Evolutionary conservation across 2,329 filamentous ascomycete species (phyloP).

Genomic region (Penicillium sp.): DNA sequence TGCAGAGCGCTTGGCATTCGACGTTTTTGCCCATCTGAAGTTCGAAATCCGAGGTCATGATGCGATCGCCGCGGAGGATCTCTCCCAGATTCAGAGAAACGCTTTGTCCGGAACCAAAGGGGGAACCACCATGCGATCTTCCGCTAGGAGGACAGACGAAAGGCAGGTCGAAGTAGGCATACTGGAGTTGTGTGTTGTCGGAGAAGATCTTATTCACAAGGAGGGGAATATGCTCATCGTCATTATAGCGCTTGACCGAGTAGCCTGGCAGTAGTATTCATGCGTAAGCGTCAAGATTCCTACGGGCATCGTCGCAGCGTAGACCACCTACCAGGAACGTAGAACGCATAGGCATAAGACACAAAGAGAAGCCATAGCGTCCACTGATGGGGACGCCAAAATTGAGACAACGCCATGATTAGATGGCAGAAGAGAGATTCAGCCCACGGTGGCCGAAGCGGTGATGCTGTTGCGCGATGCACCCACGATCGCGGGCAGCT

Average conservation of each 20-base stretch:
- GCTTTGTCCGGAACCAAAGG: constrained; percentile 65
- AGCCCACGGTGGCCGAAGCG: constrained; percentile 6
- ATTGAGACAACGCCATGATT: constrained; percentile 11
- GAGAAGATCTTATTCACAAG: constrained; percentile 88
- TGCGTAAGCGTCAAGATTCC: constrained; percentile 14
- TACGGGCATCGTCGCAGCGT: too few relatives aligned
- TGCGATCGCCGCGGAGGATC: constrained; percentile 76
- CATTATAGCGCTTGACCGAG: constrained; percentile 70
- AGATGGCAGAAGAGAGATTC: constrained; percentile 5
- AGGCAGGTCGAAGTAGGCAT: constrained; percentile 79
- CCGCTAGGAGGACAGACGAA: constrained; percentile 77
- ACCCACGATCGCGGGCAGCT: too few relatives aligned
- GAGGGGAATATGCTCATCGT: constrained; percentile 68
- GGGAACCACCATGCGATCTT: constrained; percentile 54
- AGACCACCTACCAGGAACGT: constrained; percentile 71
- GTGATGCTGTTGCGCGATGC: too few relatives aligned
- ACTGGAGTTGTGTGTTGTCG: constrained; percentile 80
- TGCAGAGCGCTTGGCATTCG: constrained; percentile 65
- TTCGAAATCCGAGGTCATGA: constrained; percentile 75
- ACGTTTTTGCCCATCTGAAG: constrained; percentile 67
- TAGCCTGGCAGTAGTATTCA: too few relatives aligned
- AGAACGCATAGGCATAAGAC: constrained; percentile 59
- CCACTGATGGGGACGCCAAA: constrained; percentile 18
- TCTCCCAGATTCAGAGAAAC: constrained; percentile 78
- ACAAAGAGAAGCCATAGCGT: constrained; percentile 24